These are phyloP conservation scores for Truncatella angustata DNA, from an alignment of 2,329 filamentous ascomycete species.

Conservation along the genomic window DNA sequence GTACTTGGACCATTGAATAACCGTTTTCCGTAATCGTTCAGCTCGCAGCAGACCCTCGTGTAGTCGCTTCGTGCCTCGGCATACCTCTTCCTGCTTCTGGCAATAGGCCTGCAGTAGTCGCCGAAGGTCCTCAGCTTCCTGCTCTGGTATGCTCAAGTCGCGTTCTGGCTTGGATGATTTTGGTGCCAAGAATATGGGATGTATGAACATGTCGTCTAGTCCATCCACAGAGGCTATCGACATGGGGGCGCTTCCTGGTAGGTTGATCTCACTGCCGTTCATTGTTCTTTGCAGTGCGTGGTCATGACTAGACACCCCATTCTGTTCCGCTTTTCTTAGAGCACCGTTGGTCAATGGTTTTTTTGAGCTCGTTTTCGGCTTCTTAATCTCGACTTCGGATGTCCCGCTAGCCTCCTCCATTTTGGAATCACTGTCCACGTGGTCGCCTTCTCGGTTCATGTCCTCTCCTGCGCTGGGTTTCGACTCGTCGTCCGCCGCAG, in stretches of 20 bases:
- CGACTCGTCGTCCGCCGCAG: slow-evolving; percentile 18
- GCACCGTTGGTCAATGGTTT: background rate
- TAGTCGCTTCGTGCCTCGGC: slow-evolving; percentile 65
- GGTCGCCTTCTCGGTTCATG: background rate
- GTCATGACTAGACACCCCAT: background rate
- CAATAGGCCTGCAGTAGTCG: slow-evolving; percentile 73
- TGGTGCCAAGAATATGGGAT: slow-evolving; percentile 73
- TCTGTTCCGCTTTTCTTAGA: background rate
- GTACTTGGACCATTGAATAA: slow-evolving; percentile 74
- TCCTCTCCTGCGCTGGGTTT: slow-evolving; percentile 5
- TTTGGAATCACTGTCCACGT: background rate
- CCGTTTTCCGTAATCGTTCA: slow-evolving; percentile 67
- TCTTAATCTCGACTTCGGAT: too few species aligned
- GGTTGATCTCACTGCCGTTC: slow-evolving; percentile 14
- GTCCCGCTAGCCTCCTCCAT: background rate
- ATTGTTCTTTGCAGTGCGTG: slow-evolving; percentile 12
- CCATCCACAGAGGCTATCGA: slow-evolving; percentile 38
- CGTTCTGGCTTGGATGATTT: slow-evolving; percentile 61
- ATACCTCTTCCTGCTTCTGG: slow-evolving; percentile 83
- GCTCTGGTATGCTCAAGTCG: slow-evolving; percentile 68
- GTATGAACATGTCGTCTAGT: slow-evolving; percentile 55
- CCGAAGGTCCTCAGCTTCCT: slow-evolving; percentile 76
- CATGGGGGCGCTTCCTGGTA: slow-evolving; percentile 19
- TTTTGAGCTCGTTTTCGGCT: background rate
- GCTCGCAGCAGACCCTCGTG: slow-evolving; percentile 71